Conservation (phyloP, 371 early-diverging fungal species). For the Mucor velutinosus region DNA sequence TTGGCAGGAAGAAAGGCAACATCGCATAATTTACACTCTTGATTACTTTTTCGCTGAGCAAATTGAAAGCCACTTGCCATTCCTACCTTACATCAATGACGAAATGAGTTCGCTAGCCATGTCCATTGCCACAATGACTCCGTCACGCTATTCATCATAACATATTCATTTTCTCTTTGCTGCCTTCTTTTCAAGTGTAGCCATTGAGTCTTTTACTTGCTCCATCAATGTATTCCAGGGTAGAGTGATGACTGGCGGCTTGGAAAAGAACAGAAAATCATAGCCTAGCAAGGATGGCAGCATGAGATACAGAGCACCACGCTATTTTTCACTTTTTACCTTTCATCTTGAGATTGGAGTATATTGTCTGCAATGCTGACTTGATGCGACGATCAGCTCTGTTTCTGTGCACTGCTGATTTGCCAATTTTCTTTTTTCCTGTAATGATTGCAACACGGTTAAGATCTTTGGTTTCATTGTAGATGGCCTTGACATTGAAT, state of each 20-base stretch:
- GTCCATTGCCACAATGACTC: too few relatives aligned
- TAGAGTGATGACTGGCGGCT: slow-evolving; percentile 11
- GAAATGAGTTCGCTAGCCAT: not conserved
- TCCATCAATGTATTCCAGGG: slow-evolving; percentile 17
- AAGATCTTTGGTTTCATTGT: not conserved
- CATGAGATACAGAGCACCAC: not conserved
- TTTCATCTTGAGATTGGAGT: slow-evolving; percentile 10
- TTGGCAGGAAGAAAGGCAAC: not conserved
- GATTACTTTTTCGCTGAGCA: too few relatives aligned
- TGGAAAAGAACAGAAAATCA: slow-evolving; percentile 21
- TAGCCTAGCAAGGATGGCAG: slow-evolving; percentile 14
- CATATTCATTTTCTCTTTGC: not conserved
- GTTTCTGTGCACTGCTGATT: slow-evolving; percentile 28
- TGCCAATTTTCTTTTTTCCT: slow-evolving; percentile 30
- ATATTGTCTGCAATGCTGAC: slow-evolving; percentile 16
- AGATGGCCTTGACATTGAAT: slow-evolving; percentile 14
- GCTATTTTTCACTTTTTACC: not conserved
- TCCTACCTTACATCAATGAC: too few relatives aligned
- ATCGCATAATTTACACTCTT: too few relatives aligned
- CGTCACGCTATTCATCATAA: not conserved
- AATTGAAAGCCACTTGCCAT: too few relatives aligned
- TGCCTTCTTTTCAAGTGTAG: not conserved
- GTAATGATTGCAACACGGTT: slow-evolving; percentile 20
- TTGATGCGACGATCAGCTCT: slow-evolving; percentile 28
- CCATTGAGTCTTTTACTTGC: slow-evolving; percentile 2